Evolutionary conservation across 116 monocot species (phyloP), one percentile per base, ranked within the genome.

Genomic region (Cymodocea nodosa): DNA sequence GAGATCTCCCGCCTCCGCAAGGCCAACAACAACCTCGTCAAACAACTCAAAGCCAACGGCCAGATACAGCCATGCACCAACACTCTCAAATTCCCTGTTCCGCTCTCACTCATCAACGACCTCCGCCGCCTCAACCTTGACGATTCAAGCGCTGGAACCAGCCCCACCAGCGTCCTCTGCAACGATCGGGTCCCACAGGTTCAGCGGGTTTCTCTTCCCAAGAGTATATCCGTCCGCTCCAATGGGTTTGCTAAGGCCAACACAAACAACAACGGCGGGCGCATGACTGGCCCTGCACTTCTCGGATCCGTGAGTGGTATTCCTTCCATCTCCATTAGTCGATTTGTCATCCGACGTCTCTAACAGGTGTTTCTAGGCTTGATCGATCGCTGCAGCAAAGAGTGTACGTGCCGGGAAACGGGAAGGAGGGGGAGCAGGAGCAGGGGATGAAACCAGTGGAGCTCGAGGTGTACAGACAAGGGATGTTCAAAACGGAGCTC

Each of bases 401-500:
- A 10, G 84, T 84, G 76, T 68, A 69, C 65, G 73, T 84, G 35
- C 81, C 76, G 10, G 67, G 14, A 15, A 19, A 20, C 4, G 18
- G 15, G 3, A 35, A 35, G 50, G 35, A 65, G 58, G 61, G 44
- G 18, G 66, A 68, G 48, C 49, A 52, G n/a, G 59, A 68, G 15
- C 9, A 50, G 56, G 73, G 49, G 5, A 72, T 19, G 20, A 67
- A 34, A 10, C 59, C 75, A 0, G 51, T 89, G 71, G 95, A 95
- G 70, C 62, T 90, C 44, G 90, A 95, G 53, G 90, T 83, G 17
- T 90, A 85, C 83, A 81, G 78, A 71, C 95, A 95, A 68, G 95
- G 95, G 16, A 90, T 85, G 95, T 77, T 83, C 70, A 95, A 90
- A 79, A 95, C 95, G 11, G 95, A 95, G 78, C 75, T 95, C 14